Evolutionary conservation across 208 protist genomes (phyloP), one percentile per base, ranked within the genome.

Genomic region (Crithidia acanthocephali): DNA sequence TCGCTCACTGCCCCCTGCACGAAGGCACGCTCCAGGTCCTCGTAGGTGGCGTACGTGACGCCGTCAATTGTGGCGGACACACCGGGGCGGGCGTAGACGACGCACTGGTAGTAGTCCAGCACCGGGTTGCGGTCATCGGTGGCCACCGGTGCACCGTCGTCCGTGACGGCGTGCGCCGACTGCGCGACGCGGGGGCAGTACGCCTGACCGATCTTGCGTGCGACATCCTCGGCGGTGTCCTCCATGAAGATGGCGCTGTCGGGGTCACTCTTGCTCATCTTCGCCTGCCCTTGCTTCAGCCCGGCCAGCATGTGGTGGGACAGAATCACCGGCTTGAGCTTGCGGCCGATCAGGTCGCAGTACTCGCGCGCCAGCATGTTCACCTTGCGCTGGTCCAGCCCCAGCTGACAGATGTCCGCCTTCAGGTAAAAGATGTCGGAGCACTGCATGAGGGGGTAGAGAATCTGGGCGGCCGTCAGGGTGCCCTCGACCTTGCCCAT

Each of bases 241-340:
- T 99, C 99, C 98, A 99, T 99, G 74, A 99, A 99, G 65, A 99
- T 99, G 60, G 99, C 99, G 57, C 97, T 98, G 67, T 99, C 96
- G 15, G 97, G 97, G 72, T 99, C 95, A 33, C 95, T 99, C 82
- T 99, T 99, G 66, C 93, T 98, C 98, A 99, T 99, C 81, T 99
- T 99, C 40, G 89, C 91, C 72, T 99, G 95, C 0, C 97, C 97
- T 70, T 98, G 80, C 66, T 96, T 95, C 5, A 99, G 90, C 18
- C 98, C 98, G 32, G 93, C 81, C 10, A 99, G 88, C 98, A 99
- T 99, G 84, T 99, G 95, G 74, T 99, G 98, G 15, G 98, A 99
- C 15, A 99, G 86, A 75, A 99, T 99, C 48, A 99, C 92, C 20
- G 98, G 98, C 76, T 98, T 98, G 33, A 91, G 77, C 65, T 98